Conservation (phyloP, 2,329 filamentous ascomycete species). For the Trichoderma lentiforme region DNA sequence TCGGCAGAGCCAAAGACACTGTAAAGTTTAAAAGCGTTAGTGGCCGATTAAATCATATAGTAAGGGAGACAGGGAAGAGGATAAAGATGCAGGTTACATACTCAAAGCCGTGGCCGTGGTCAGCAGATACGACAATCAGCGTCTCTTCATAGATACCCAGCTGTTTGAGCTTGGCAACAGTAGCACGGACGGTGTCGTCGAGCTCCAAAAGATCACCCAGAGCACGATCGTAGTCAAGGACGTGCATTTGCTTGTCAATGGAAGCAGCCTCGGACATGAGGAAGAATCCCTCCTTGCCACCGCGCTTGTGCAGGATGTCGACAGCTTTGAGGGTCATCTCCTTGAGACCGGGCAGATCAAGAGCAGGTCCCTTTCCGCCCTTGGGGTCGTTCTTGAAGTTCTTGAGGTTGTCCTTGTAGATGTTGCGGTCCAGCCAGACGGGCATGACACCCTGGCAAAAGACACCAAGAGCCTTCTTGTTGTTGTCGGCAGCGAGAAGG, state of each 20-base stretch:
- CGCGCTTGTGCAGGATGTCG: slow-evolving; percentile 67
- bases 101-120: slow-evolving; percentile 87
- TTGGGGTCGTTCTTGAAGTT: slow-evolving; percentile 65
- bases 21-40: background rate
- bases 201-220: slow-evolving; percentile 82
- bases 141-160: slow-evolving; percentile 70
- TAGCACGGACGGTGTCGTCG: slow-evolving; percentile 77
- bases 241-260: slow-evolving; percentile 89
- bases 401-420: slow-evolving; percentile 69
- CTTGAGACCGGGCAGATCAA: slow-evolving; percentile 77
- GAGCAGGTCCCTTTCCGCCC: slow-evolving; percentile 60
- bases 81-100: slow-evolving; percentile 26
- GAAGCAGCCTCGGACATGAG: slow-evolving; percentile 83
- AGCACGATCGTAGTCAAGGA: slow-evolving; percentile 79
- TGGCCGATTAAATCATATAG: background rate
- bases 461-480: slow-evolving; percentile 68
- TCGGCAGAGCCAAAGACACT: slow-evolving; percentile 76
- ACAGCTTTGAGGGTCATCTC: slow-evolving; percentile 88
- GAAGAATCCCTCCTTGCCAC: slow-evolving; percentile 73
- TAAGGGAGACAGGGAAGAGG: background rate
- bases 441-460: slow-evolving; percentile 73
- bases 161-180: slow-evolving; percentile 64
- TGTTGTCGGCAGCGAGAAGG: slow-evolving; percentile 55
- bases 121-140: slow-evolving; percentile 76
- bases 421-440: slow-evolving; percentile 82